Evolutionary conservation across 495 filamentous ascomycete genomes (phyloP), one percentile per base, ranked within the genome.

Genomic region (Aspergillus bertholletiae): DNA sequence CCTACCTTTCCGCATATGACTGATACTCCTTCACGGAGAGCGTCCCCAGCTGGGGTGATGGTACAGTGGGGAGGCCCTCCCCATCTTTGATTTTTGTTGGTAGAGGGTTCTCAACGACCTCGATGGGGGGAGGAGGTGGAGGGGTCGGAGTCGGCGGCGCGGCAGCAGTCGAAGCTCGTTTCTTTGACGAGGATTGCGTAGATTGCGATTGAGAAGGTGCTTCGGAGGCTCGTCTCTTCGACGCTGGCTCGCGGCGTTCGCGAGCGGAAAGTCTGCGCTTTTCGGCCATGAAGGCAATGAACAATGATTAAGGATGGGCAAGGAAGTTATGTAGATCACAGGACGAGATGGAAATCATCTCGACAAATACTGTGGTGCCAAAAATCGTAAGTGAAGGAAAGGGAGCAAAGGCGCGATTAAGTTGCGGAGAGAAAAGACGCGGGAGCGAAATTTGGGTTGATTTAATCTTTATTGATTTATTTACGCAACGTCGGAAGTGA

Each of bases 1-100:
- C 5, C 9, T 27, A 91, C 91, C 91, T 96, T 70, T 96, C 91
- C 41, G 84, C 80, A 20, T 96, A 81, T 13, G 84, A 86, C 70
- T 96, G 92, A 58, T 88, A 96, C 17, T 92, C 88, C 54, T 79
- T 84, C 28, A 65, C 63, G 1, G 86, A 69, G 2, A 96, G 73
- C 45, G 82, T 74, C 15, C 76, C 71, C 7, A 82, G 74, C 65
- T 97, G 94, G 24, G 85, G 81, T 37, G 79, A 76, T 20, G 84
- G 75, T 32, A 92, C 74, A 0, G 87, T 88, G 20, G 94, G 94
- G 27, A 97, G 74, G 26, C 84, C 80, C 54, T 90, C 84, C 43
- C 79, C 84, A 59, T 84, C 86, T 53, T 76, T 76, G 22, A 86
- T 63, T 54, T 81, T 88, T 7, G 83, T 80, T 11, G 93, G 82